Base-by-base conservation (phyloP, 2,329 filamentous ascomycete genomes). In the Curvularia eragrostidis region DNA sequence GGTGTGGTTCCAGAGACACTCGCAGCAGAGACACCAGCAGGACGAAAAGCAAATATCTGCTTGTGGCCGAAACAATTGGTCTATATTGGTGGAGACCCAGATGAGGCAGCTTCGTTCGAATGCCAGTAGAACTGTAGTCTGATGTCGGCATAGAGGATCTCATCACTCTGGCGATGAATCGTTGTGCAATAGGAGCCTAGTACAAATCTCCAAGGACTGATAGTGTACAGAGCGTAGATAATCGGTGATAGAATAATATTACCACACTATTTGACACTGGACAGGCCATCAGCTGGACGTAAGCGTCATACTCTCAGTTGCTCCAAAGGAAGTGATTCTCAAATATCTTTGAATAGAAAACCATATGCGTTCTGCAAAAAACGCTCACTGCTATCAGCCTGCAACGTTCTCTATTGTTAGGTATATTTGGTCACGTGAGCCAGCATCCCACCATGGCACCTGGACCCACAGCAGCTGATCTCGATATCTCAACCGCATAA, bases 1-100 rank as follows among this genome's bases (percentile, higher is more conserved):
- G 66, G 67, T 1, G 52, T 58, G 19, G 63, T 63, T 13, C 69
- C 70, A 1, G 66, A 67, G 26, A 58, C 43, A 15, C 39, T 72
- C 9, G 54, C 58, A 13, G 61, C 64, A 3, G 43, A 65, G 48
- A 62, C 52, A 1, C 43, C 36, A 23, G 18, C 21, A 19, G 43
- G 54, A 3, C 28, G 43, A 47, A 54, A 50, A 8, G 60, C 53
- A 10, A 38, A 62, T 4, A 52, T 67, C 13, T 67, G 64, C 32
- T 19, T 61, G 23, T 67, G 59, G 57, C 64, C 64, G 13, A 61
- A 62, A 49, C 54, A 54, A 8, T 12, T 65, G 49, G 52, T 63
- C 8, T 66, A 63, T 52, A 19, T 62, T 18, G 42, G 21, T 9
- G 62, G 55, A 2, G 18, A 52, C 28, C 32, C 54, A 10, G 13